Conservation (phyloP, 2,329 filamentous ascomycete species). For the Alternaria sp. region DNA sequence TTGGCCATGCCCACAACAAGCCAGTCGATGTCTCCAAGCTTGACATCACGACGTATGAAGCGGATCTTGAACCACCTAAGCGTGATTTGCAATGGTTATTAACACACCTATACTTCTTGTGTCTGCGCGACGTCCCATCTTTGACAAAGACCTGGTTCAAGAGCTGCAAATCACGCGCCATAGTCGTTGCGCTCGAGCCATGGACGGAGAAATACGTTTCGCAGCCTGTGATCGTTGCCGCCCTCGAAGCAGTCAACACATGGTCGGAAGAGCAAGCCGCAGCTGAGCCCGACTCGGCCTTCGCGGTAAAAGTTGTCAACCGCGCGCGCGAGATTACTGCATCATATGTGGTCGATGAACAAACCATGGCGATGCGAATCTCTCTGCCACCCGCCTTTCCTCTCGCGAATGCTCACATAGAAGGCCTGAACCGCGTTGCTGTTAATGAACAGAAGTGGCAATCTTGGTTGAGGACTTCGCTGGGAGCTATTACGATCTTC, state of each 20-base stretch:
- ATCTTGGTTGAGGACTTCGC: conserved; percentile 85
- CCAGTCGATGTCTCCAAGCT: conserved; percentile 76
- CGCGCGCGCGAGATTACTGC: conserved; percentile 80
- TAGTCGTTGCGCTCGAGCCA: conserved; percentile 76
- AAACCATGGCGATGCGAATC: conserved; percentile 83
- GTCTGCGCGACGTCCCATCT: conserved; percentile 78
- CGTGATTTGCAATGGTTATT: conserved; percentile 84
- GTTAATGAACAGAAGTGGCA: conserved; percentile 94
- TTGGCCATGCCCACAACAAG: conserved; percentile 79
- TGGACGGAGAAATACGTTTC: conserved; percentile 89
- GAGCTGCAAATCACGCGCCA: conserved; percentile 79
- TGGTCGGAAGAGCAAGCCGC: conserved; percentile 65
- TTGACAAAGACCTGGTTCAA: conserved; percentile 88
- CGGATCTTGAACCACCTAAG: conserved; percentile 68
- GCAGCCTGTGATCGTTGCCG: conserved; percentile 70
- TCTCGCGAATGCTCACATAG: conserved; percentile 78
- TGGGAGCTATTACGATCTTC: conserved; percentile 93
- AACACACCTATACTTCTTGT: conserved; percentile 85
- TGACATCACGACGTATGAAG: conserved; percentile 72
- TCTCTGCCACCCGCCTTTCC: conserved; percentile 83
- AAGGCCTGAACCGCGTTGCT: conserved; percentile 81
- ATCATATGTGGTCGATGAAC: conserved; percentile 87
- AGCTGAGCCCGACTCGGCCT: conserved; percentile 57
- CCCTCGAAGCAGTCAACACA: conserved; percentile 71
- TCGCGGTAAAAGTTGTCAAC: conserved; percentile 75